Evolutionary conservation across 257 asterid genomes (phyloP), one percentile per base, ranked within the genome.

Genomic region (Plectranthus barbatus): DNA sequence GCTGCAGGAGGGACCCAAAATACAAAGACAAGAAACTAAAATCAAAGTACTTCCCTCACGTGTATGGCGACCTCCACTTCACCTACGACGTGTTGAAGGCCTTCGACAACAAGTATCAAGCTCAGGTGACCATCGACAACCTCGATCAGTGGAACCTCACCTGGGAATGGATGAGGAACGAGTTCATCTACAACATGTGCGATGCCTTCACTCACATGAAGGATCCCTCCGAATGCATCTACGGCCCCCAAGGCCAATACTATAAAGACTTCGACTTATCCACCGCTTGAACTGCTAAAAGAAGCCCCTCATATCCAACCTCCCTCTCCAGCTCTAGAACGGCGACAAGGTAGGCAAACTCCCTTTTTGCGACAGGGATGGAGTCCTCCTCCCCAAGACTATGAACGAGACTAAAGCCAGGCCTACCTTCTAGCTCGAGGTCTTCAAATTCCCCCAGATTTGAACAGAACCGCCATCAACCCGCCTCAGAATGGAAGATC

Each of bases 151-250:
- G 98, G 98, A 91, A 91, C 68, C 60, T 91, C 18, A 86, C 96
- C 0, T 91, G 98, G 98, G 92, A 91, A 9, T 91, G 96, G 98
- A 88, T 88, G 98, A 62, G 90, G 23, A 86, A 80, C 60, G 98
- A 88, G 68, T 91, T 91, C 78, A 88, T 91, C 12, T 13, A 81
- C 78, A 62, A 34, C 46, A 91, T 91, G 95, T 74, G 64, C 5
- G 98, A 95, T 6, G 98, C 98, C 4, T 86, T 74, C 73, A 83
- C 95, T 2, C 95, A 77, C 75, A 63, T 64, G 31, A 84, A 55
- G 57, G 94, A 88, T 24, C 85, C 96, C 69, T 77, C 90, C 6
- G 92, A 77, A 0, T 91, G 98, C 67, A 67, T 91, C 52, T 91
- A 86, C 11, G 98, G 98, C 12, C 81, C 95, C 1, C 96, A 88